A percentile compares a stretch with the other conserved stretches of the same genome.
phyloP scores from a whole-genome alignment of 257 asterid species.

The Nicotiana otophora region DNA sequence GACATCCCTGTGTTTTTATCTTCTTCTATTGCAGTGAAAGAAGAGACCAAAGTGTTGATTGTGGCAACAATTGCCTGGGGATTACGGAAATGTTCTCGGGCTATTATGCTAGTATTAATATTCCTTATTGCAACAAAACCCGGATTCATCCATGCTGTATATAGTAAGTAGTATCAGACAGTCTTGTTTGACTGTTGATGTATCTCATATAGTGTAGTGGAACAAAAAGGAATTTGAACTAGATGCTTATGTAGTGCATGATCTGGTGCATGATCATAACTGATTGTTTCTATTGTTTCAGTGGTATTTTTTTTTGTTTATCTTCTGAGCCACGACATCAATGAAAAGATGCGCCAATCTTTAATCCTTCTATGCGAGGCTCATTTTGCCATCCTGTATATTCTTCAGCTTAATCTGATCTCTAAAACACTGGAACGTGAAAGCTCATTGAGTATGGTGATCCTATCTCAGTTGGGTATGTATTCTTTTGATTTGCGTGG shows the following conservation, averaged over 20 bases:
- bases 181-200: neutral
- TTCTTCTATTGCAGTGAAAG: slow-evolving; percentile 61
- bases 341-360: slow-evolving; percentile 67
- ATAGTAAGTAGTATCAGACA: slow-evolving; percentile 54
- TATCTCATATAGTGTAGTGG: neutral
- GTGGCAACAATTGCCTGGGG: slow-evolving; percentile 99
- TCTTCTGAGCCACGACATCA: slow-evolving; percentile 75
- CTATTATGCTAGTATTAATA: slow-evolving; percentile 78
- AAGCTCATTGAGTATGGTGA: slow-evolving; percentile 58
- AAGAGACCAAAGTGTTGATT: slow-evolving; percentile 81
- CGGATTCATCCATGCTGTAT: slow-evolving; percentile 88
- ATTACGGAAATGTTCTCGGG: slow-evolving; percentile 87
- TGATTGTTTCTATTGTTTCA: slow-evolving; percentile 47
- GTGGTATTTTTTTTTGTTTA: slow-evolving; percentile 87
- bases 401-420: slow-evolving; percentile 84
- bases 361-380: slow-evolving; percentile 91
- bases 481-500: slow-evolving; percentile 11
- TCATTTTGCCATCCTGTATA: slow-evolving; percentile 78
- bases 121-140: slow-evolving; percentile 91
- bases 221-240: neutral
- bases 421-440: slow-evolving; percentile 59
- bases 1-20: slow-evolving; percentile 10
- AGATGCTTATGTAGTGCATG: slow-evolving; percentile 4
- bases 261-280: slow-evolving; percentile 15
- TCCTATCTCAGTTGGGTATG: slow-evolving; percentile 85